Base-by-base conservation (phyloP, 2,329 filamentous ascomycete species). In the Graphiopsis chlorocephala region DNA sequence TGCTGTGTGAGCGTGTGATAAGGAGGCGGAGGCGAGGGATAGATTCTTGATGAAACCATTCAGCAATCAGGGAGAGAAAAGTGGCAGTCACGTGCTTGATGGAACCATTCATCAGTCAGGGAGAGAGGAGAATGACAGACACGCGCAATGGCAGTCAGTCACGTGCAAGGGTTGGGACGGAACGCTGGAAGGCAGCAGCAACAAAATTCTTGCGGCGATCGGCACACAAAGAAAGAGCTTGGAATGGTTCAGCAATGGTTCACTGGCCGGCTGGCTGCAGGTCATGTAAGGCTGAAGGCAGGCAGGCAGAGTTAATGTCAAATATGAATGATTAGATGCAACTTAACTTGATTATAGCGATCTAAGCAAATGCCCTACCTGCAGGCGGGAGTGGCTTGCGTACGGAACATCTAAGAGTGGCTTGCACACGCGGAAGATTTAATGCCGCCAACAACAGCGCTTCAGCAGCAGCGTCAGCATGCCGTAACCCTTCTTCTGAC, bases 131-230 rank as follows among this genome's bases (percentile, higher is more conserved):
- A 20, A 7, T 15, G 29, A 1, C 11, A 55, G 60, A 26, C 48
- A n/a, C n/a, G n/a, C n/a, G n/a, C n/a, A n/a, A n/a, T n/a, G n/a
- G n/a, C n/a, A n/a, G n/a, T n/a, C n/a, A n/a, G n/a, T n/a, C n/a
- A 52, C 31, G 33, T 35, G 47, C n/a, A 10, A 29, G 20, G 29
- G 26, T 28, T 17, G 23, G 12, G n/a, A 38, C 15, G 26, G 12
- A 38, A 28, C n/a, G n/a, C n/a, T n/a, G 6, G 29, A 53, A 52
- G 48, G 48, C 48, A 26, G 5, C 33, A 62, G 31, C 2, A 29
- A 62, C 60, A 42, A 42, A 62, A 23, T 62, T 62, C 38, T 45
- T 53, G 60, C 31, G 17, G 48, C 29, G 47, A 53, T 52, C 45
- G 47, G 47, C 45, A 20, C 14, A 45, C 2, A 20, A 53, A 52